Evolutionary conservation across 129 eudicot species (phyloP), one percentile per base, ranked within the genome.

Genomic region (Saussurea involucrata): DNA sequence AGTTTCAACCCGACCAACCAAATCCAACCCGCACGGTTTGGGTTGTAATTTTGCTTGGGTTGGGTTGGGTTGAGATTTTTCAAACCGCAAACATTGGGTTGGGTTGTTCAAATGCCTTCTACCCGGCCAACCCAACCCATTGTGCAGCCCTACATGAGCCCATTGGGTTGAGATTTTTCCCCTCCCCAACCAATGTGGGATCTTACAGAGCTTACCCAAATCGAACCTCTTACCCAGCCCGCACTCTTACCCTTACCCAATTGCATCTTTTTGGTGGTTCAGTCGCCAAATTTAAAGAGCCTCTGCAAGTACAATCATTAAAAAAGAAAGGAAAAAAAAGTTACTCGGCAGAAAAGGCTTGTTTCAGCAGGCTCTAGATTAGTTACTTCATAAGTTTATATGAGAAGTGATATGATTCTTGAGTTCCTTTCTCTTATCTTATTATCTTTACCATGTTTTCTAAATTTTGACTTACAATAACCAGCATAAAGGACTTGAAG

Each of bases 401-500:
- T 22, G 12, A 21, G 32, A 58, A 2, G 3, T 8, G 20, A 32
- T 69, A 37, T 69, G 11, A n/a, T 25, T 31, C 42, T 28, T 20
- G 65, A 9, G 4, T 18, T 22, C 27, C 27, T 60, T 60, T 60
- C 65, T 60, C 12, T 18, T 60, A 20, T 15, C 21, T 53, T 53
- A 53, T 71, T 10, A 36, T 40, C 66, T 18, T 70, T 37, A 12
- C 28, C 60, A 18, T 61, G 71, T 69, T 71, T 21, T 25, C 4
- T 17, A 73, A 66, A 44, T 53, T 61, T 78, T 55, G 63, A 44
- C 11, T 53, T 10, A 17, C 20, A 44, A 60, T 64, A 69, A 44
- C 42, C 89, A 95, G 97, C 94, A 86, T 63, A 82, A 89, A 83
- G 92, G 92, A 44, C 90, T 95, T 74, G 98, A 91, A 83, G 84